Conservation (phyloP, 2,329 filamentous ascomycete genomes). For the Hymenotorrendiella dingleyae region DNA sequence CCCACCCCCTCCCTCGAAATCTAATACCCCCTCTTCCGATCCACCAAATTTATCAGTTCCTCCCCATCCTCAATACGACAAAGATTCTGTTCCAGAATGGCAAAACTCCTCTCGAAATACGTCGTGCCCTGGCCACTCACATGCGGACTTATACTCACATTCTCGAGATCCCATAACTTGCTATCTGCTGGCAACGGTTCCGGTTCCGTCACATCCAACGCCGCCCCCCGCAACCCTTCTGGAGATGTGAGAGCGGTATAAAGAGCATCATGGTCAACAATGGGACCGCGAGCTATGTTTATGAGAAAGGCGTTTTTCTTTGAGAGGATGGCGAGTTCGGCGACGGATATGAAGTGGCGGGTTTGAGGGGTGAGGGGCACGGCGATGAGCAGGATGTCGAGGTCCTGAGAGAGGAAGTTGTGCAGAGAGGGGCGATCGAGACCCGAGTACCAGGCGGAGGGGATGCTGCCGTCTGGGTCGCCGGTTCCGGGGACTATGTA, state of each 20-base stretch:
- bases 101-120: slow-evolving; percentile 51
- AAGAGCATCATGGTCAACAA: slow-evolving; percentile 55
- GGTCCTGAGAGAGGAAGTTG: slow-evolving; percentile 31
- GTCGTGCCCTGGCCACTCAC: slow-evolving; percentile 48
- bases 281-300: slow-evolving; percentile 58
- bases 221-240: slow-evolving; percentile 53
- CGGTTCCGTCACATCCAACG: slow-evolving; percentile 62
- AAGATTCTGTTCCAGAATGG: slow-evolving; percentile 54
- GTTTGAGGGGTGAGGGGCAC: slow-evolving; percentile 34
- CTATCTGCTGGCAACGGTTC: slow-evolving; percentile 57
- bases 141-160: slow-evolving; percentile 61
- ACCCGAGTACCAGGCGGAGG: slow-evolving; percentile 33
- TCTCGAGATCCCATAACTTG: slow-evolving; percentile 56
- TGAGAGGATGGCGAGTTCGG: slow-evolving; percentile 32
- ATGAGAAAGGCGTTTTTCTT: slow-evolving; percentile 47
- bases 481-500: slow-evolving; percentile 59
- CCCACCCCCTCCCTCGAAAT: not conserved
- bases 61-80: slow-evolving; percentile 45
- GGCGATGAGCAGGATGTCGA: slow-evolving; percentile 34
- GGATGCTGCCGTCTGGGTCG: slow-evolving; percentile 32
- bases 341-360: slow-evolving; percentile 35
- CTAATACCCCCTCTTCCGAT: slow-evolving; percentile 55
- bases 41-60: slow-evolving; percentile 55
- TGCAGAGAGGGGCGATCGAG: slow-evolving; percentile 28
- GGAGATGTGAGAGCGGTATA: slow-evolving; percentile 45